phyloP scores from a whole-genome alignment of 352 stramenopile species.

The Globisporangium spiculum region DNA sequence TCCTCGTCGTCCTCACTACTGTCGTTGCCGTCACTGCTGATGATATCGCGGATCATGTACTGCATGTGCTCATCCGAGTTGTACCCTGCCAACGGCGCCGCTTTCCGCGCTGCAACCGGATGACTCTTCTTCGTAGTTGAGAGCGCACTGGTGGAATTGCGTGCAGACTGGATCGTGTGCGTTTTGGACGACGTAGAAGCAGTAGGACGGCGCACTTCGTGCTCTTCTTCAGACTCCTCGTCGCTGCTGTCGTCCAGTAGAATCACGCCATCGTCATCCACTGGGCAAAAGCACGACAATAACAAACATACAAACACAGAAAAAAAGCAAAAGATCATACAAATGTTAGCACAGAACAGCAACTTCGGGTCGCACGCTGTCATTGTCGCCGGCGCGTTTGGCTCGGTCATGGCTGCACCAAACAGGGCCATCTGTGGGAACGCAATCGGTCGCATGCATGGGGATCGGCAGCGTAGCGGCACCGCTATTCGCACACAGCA shows the following conservation, averaged over 20 bases:
- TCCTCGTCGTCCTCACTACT: slow-evolving; percentile 4
- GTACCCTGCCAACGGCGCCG: slow-evolving; percentile 2
- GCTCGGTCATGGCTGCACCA: background rate
- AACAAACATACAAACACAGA: background rate
- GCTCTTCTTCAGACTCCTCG: slow-evolving; percentile 4
- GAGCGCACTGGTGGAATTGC: slow-evolving; percentile 9
- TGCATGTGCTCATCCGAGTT: slow-evolving; percentile 18
- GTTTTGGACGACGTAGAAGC: background rate
- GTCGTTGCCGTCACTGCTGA: slow-evolving; percentile 8
- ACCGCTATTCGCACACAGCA: background rate
- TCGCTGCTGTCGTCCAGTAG: slow-evolving; percentile 17
- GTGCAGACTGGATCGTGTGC: slow-evolving; percentile 6
- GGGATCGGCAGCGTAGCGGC: background rate
- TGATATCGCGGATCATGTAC: slow-evolving; percentile 18
- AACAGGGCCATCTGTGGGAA: background rate
- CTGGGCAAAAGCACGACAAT: background rate
- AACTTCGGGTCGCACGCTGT: background rate
- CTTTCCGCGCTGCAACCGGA: slow-evolving; percentile 12
- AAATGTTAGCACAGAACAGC: background rate
- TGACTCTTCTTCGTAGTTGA: slow-evolving; percentile 6
- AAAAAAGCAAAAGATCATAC: background rate
- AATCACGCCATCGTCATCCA: slow-evolving; percentile 22
- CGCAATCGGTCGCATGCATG: background rate
- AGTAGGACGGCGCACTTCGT: background rate
- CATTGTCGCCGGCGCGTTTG: background rate